A percentile compares a stretch with the other conserved stretches of the same genome.
phyloP scores from a whole-genome alignment of 1,139 yeast species.

The Debaryomyces nepalensis region DNA sequence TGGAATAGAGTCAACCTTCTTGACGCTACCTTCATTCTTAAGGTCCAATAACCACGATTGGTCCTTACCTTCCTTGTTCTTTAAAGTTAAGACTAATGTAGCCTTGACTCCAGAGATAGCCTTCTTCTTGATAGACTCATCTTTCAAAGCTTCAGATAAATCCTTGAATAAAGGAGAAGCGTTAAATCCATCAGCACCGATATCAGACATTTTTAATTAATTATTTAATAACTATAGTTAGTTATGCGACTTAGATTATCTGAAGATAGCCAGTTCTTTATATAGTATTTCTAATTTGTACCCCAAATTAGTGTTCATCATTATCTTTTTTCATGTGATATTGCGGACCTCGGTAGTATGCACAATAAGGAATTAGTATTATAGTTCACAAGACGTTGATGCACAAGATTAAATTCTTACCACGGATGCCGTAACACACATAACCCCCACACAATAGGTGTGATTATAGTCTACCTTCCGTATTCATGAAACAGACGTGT shows the following conservation, averaged over 20 bases:
- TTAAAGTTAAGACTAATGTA: slow-evolving; percentile 67
- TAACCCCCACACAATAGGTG: too few relatives aligned
- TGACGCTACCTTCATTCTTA: slow-evolving; percentile 63
- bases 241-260: too few relatives aligned
- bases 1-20: slow-evolving; percentile 53
- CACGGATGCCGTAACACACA: too few relatives aligned
- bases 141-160: slow-evolving; percentile 46
- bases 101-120: slow-evolving; percentile 62
- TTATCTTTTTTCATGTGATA: slow-evolving; percentile 14
- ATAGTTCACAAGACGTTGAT: slow-evolving; percentile 4
- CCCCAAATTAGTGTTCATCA: slow-evolving; percentile 8
- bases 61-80: slow-evolving; percentile 67
- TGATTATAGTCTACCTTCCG: too few relatives aligned
- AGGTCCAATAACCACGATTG: slow-evolving; percentile 75
- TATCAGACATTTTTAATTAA: slow-evolving; percentile 35
- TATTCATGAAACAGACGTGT: not conserved
- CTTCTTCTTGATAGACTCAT: slow-evolving; percentile 44
- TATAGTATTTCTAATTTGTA: slow-evolving; percentile 6
- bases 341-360: slow-evolving; percentile 11
- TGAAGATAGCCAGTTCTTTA: slow-evolving; percentile 2
- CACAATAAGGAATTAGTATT: not conserved
- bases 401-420: not conserved
- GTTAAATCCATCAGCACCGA: slow-evolving; percentile 53
- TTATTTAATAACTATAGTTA: too few relatives aligned
- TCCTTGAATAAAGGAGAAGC: slow-evolving; percentile 51